These are phyloP conservation scores for Strigomonas oncopelti DNA, from an alignment of 208 protist genomes.

Conservation along the genomic window DNA sequence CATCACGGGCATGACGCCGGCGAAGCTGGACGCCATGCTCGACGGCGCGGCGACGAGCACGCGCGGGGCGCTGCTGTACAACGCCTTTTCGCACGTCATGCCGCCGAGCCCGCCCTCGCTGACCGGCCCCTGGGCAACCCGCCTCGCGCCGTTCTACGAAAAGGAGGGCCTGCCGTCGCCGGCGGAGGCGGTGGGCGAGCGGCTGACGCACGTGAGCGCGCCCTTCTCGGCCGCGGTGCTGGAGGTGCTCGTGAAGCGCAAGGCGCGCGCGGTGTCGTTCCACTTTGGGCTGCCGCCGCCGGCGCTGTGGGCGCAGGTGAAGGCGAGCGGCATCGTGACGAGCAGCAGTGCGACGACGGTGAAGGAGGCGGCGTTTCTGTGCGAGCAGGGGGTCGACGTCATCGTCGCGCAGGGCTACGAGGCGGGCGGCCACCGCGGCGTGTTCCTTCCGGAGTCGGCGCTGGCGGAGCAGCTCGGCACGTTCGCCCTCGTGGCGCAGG, in stretches of 20 bases:
- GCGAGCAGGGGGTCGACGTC: conserved; percentile 25
- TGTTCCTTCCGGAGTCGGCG: conserved; percentile 17
- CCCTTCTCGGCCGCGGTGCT: conserved; percentile 18
- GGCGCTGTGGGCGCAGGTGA: conserved; percentile 15
- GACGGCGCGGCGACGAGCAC: background rate
- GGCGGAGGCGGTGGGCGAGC: conserved; percentile 7
- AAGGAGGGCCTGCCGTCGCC: conserved; percentile 15
- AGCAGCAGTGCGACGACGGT: conserved; percentile 29
- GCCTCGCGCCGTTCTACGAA: conserved; percentile 6
- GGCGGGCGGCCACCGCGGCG: conserved; percentile 35
- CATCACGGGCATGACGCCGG: conserved; percentile 18
- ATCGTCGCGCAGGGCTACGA: conserved; percentile 33
- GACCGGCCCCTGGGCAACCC: conserved; percentile 7
- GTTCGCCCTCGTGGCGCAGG: conserved; percentile 33
- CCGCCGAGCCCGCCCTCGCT: conserved; percentile 7
- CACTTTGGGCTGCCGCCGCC: conserved; percentile 26
- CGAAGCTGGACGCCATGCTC: conserved; percentile 15
- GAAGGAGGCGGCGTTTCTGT: conserved; percentile 20
- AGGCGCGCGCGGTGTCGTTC: conserved; percentile 21
- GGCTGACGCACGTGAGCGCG: background rate
- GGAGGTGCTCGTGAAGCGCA: conserved; percentile 8
- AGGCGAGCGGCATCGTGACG: background rate
- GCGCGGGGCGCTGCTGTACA: conserved; percentile 13
- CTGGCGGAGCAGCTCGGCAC: conserved; percentile 20
- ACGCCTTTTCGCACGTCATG: conserved; percentile 26